Base-by-base conservation (phyloP, 441 rosid genomes). In the Mallotus repandus region DNA sequence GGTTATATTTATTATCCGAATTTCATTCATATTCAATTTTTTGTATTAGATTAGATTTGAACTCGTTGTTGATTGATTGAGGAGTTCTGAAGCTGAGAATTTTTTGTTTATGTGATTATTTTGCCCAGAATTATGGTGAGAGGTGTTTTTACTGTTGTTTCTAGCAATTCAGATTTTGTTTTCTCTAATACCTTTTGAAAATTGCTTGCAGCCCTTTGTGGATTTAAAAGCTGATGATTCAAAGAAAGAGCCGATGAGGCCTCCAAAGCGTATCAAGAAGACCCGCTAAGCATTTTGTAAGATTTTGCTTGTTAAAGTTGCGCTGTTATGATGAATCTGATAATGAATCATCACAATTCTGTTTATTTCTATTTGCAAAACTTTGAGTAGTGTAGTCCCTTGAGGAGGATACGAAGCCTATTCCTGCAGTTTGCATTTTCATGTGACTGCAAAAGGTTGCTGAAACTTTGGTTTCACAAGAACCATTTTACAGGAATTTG, bases 261-360 rank as follows among this genome's bases (percentile, higher is more conserved):
- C 91, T 29, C 74, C 94, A 11, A 92, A 91, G 79, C 92, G 96
- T 57, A 43, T 71, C 60, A 92, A 86, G 84, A 94, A 88, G 74
- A 68, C 84, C 16, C 93, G 94, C 56, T 94, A 77, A 81, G 53
- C 68, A 25, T 56, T 53, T 46, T n/a, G 76, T 77, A 72, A 70
- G 72, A 46, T 38, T n/a, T 57, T 64, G 13, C 57, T 63, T 68
- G 46, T 41, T 59, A 66, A 66, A 45, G 9, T 45, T 70, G 43
- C 45, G 9, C 56, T 46, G 46, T 19, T 9, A 49, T 7, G 22
- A 22, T 29, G 12, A 10, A 3, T 10, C 16, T 12, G 41, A 22
- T 4, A 8, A 22, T 25, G 12, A 58, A 59, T 9, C 5, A 56
- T 56, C 38, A 41, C 41, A 13, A 21, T 13, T n/a, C 0, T 35